Evolutionary conservation across 306 rosid species (phyloP).

Genomic region (Cucurbita argyrosperma): DNA sequence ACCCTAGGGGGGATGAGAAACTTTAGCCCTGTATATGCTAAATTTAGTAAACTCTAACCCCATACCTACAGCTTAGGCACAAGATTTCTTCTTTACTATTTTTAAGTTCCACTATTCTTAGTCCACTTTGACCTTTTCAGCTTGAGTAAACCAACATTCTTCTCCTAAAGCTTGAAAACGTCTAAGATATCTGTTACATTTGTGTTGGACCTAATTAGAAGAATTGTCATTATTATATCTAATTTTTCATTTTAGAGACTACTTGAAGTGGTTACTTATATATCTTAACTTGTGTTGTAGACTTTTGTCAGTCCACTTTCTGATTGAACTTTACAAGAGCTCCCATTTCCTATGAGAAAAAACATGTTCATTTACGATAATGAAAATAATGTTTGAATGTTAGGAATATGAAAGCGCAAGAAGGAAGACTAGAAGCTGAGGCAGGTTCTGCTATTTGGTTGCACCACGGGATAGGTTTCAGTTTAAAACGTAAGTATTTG

Average conservation of each 20-base stretch:
- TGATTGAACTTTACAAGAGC: not conserved
- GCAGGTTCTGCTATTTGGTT: not conserved
- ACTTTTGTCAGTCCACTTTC: not conserved
- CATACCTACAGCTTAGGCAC: too few relatives aligned
- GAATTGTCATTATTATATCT: not conserved
- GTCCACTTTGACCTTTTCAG: too few relatives aligned
- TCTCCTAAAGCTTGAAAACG: too few relatives aligned
- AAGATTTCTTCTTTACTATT: too few relatives aligned
- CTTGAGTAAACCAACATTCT: too few relatives aligned
- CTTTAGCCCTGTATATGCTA: too few relatives aligned
- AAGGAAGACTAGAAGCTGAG: not conserved
- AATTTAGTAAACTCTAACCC: too few relatives aligned
- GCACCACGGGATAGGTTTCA: not conserved
- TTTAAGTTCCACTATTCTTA: too few relatives aligned
- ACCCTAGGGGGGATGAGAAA: too few relatives aligned
- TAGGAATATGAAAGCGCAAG: not conserved
- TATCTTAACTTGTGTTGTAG: not conserved
- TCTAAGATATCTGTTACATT: too few relatives aligned
- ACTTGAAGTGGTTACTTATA: not conserved
- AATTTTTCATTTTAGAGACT: not conserved
- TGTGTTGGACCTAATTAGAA: not conserved
- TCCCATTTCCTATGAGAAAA: not conserved
- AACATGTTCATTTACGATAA: not conserved
- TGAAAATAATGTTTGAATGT: not conserved
- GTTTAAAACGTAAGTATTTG: not conserved